Conservation (phyloP, 2,329 filamentous ascomycete genomes). For the Aspergillus pseudoterreus region DNA sequence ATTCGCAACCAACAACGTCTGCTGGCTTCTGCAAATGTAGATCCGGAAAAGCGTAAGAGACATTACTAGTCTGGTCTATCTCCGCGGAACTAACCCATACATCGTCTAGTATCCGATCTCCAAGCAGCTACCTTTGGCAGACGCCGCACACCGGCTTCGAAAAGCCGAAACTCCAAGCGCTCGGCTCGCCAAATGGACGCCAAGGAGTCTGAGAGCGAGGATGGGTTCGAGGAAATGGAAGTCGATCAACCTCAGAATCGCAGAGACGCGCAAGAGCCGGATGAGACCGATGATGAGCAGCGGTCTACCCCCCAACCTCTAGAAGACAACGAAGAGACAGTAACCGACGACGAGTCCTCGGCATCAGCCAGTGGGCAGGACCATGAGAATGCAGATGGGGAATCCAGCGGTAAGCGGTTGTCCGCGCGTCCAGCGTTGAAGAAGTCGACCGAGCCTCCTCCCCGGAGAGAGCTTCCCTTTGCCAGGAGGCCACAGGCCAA, state of each 20-base stretch:
- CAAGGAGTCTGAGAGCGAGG: conserved; percentile 27
- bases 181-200: conserved; percentile 17
- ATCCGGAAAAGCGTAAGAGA: conserved; percentile 34
- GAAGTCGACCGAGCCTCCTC: conserved; percentile 29
- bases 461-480: conserved; percentile 43
- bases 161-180: conserved; percentile 24
- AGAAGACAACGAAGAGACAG: conserved; percentile 29
- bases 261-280: conserved; percentile 5
- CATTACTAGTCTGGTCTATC: not conserved
- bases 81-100: not conserved
- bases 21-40: conserved; percentile 48
- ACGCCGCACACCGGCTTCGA: conserved; percentile 10
- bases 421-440: conserved; percentile 9
- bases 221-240: conserved; percentile 38
- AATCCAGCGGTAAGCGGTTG: not conserved
- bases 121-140: conserved; percentile 15
- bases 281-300: conserved; percentile 23
- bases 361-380: not conserved
- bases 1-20: conserved; percentile 60
- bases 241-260: conserved; percentile 19
- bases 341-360: conserved; percentile 27
- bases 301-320: conserved; percentile 28
- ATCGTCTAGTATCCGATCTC: conserved; percentile 24
- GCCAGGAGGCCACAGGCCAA: conserved; percentile 15
- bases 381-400: not conserved